Base-by-base conservation (phyloP, 768 basidiomycete genomes). In the Fomitopsis serialis region DNA sequence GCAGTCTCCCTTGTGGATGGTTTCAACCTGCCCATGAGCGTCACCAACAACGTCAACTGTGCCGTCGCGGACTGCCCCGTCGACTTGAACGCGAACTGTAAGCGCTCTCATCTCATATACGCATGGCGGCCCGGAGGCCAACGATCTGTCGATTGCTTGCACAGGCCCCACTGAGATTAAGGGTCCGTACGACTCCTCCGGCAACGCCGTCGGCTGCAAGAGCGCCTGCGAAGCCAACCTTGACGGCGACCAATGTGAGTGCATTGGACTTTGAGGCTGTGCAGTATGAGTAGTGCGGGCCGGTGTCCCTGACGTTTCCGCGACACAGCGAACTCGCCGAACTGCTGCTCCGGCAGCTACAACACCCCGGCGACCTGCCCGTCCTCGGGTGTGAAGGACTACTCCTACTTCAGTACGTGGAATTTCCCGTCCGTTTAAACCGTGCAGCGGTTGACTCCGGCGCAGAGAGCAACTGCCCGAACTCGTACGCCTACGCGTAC, bases 291-390 rank as follows among this genome's bases (percentile, higher is more conserved):
- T 13, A 11, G 46, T 25, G 5, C 8, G 34, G 27, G 35, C 32
- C 48, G 34, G 36, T 17, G 5, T 10, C 11, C 7, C 22, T 13
- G 17, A 48, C 2, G 23, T 1, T 22, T 9, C 23, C 6, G 15
- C 15, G 3, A 8, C 9, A 10, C n/a, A 68, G 81, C 58, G 29
- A 77, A 87, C 68, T 83, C 82, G 23, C 66, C 74, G 3, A 83
- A 85, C 61, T 87, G 85, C 66, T 88, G 85, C 70, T 77, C 77
- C 13, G 86, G 86, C 11, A 65, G 62, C 40, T 70, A 77, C 66
- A 67, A 66, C 64, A 82, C 79, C 4, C 66, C 81, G 1, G 66
- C 61, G 11, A 84, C 82, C 0, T 87, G 85, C 64, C 84, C 82
- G 11, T 56, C 71, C 13, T 78, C 78, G 3, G 71, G 71, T 21